Base-by-base conservation (phyloP, 2,329 filamentous ascomycete species). In the Cyclaneusma minus region DNA sequence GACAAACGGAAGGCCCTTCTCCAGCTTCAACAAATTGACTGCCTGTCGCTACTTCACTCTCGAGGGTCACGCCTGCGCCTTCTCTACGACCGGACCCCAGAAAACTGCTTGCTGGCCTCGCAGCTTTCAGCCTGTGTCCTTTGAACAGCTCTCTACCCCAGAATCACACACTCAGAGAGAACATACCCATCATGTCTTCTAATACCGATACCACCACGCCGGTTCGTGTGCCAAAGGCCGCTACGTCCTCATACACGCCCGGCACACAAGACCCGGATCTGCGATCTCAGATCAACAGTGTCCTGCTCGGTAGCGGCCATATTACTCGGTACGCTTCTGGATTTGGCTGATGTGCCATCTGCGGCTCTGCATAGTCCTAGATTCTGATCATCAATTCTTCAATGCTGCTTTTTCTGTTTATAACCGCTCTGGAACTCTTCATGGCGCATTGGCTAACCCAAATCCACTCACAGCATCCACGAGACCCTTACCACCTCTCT, bases 401-500 rank as follows among this genome's bases (percentile, higher is more conserved):
- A 30, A 16, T n/a, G 6, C 13, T 18, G 6, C 7, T 16, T 6
- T 21, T 11, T 5, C 17, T 3, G n/a, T 6, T 22, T 7, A 15
- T 7, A 13, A 11, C 29, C 7, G 14, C 21, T 16, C 22, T 16
- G 16, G 16, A 9, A 30, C 22, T 26, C 35, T 24, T 34, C 17
- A 27, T 22, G 22, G 25, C 22, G 23, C 17, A 15, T 11, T 17
- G 24, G 9, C 20, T 15, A 17, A 25, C 16, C 13, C 29, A 16
- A 16, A 15, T 16, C 25, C n/a, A 26, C 25, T 14, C 9, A 8
- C 42, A 73, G 70, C 38, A 75, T 76, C 39, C 68, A 75, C 55
- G 68, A 75, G 30, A 52, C 60, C 22, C 62, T 76, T 43, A 62
- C 74, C 21, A 68, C 75, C 51, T 49, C 63, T 33, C 64, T 76